Evolutionary conservation across 192 early-diverging fungal species (phyloP), one percentile per base, ranked within the genome.

Genomic region (Linnemannia hyalina): DNA sequence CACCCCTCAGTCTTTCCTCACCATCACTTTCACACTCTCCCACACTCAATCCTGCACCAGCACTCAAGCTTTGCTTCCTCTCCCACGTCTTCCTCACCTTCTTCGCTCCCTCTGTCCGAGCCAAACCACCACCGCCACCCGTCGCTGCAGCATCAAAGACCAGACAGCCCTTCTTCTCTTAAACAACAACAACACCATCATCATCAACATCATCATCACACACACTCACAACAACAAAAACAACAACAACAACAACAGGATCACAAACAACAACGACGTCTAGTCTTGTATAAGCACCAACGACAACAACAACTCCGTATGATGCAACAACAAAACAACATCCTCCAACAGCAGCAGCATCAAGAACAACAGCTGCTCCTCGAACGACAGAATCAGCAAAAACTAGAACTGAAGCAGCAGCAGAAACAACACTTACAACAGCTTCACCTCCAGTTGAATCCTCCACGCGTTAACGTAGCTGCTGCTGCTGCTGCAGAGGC

Each of bases 351-450:
- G 65, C 65, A 81, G 35, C 80, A 76, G 8, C 74, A 70, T 10
- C 68, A 71, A 26, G 68, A 81, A 35, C 79, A 80, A 32, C 77
- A 75, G 68, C 55, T 22, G 1, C 29, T 78, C 26, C 77, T 71
- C 10, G 73, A 80, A 10, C 73, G 63, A 11, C 80, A 81, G 29
- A 70, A 77, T n/a, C 74, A 73, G 23, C 72, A 80, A 22, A 70
- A 71, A 23, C 70, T 55, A 36, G 69, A 82, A 38, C 32, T 73
- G 6, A 70, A 77, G 29, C 71, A 78, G 23, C 81, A 82, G 20
- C 81, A 81, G 23, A 73, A 81, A 15, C 74, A 76, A 11, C 69
- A 42, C 11, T 65, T 65, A 29, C n/a, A 65, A 11, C 60, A 32
- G 26, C 60, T 65, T 32, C 60, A 65, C 15, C 60, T 65, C 7